Base-by-base conservation (phyloP, 768 basidiomycete genomes). In the Pisolithus marmoratus region DNA sequence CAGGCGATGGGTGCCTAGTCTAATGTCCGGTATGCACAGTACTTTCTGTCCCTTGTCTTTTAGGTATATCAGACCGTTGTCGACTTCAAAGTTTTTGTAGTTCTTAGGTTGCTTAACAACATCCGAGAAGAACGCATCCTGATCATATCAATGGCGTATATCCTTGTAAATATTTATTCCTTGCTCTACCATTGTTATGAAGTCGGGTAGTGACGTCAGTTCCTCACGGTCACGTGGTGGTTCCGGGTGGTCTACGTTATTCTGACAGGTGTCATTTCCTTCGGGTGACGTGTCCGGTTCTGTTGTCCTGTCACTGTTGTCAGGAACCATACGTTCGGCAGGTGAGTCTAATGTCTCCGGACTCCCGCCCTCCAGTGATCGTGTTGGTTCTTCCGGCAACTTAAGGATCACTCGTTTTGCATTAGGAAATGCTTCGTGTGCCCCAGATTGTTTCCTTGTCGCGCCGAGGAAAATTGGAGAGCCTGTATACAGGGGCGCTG, bases 81-180 rank as follows among this genome's bases (percentile, higher is more conserved):
- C 34, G 2, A 57, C 48, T 44, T 49, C 54, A 37, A 63, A 63
- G 48, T 49, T 52, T 45, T 45, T 57, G 61, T 46, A 60, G 49
- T 60, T 58, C 60, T 62, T 61, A 22, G 62, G 50, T 24, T 58
- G 29, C 31, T 48, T 34, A 41, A 63, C 22, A 46, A 60, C 46
- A 8, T 47, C n/a, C 15, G 46, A 46, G 31, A 70, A 71, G 52
- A 69, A 64, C 29, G 59, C 57, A 48, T 55, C 54, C 5, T 58
- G 52, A 4, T 19, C 49, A 37, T 67, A 60, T 1, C 55, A 50
- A 0, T 54, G 48, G 3, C 58, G 41, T 23, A 67, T 41, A 15
- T 26, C 23, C 7, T 34, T 34, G 0, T 48, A 55, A 0, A 68
- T 46, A 38, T 66, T 52, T 15, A 51, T 5, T 1, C 20, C 23